These are phyloP conservation scores for Aspergillus latus DNA, from an alignment of 2,329 filamentous ascomycete species.

Conservation along the genomic window DNA sequence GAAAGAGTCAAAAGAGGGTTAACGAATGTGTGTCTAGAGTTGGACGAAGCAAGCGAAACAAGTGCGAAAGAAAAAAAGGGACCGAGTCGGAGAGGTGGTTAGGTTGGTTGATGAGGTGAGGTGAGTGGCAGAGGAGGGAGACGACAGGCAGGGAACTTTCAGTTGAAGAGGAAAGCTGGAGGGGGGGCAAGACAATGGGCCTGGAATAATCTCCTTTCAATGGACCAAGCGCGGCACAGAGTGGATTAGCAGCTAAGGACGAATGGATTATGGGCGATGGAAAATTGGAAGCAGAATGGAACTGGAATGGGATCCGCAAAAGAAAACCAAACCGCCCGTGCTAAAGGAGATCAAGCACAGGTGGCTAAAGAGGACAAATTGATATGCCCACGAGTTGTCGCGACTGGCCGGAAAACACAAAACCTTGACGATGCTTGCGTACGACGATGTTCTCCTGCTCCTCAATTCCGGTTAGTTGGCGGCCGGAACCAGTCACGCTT, in stretches of 20 bases:
- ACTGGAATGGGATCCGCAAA: slow-evolving; percentile 17
- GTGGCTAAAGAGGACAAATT: slow-evolving; percentile 13
- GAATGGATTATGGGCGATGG: not conserved
- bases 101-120: slow-evolving; percentile 1
- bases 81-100: slow-evolving; percentile 20
- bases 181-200: slow-evolving; percentile 7
- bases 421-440: not conserved
- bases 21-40: slow-evolving; percentile 32
- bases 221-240: slow-evolving; percentile 13
- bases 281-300: slow-evolving; percentile 6
- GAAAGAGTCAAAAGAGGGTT: slow-evolving; percentile 21
- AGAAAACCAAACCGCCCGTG: not conserved
- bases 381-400: slow-evolving; percentile 8
- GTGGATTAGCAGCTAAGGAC: slow-evolving; percentile 10
- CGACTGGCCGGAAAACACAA: slow-evolving; percentile 2
- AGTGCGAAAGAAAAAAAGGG: slow-evolving; percentile 25
- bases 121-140: not conserved
- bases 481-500: slow-evolving; percentile 4
- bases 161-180: slow-evolving; percentile 1
- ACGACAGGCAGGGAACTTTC: not conserved
- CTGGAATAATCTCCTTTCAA: slow-evolving; percentile 10
- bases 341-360: slow-evolving; percentile 2
- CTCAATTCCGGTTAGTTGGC: not conserved
- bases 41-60: slow-evolving; percentile 22
- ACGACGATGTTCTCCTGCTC: slow-evolving; percentile 4